A percentile compares a stretch with the other conserved stretches of the same genome.
These are phyloP conservation scores for Handroanthus guayacan DNA, from an alignment of 257 asterid species.

Conservation along the genomic window DNA sequence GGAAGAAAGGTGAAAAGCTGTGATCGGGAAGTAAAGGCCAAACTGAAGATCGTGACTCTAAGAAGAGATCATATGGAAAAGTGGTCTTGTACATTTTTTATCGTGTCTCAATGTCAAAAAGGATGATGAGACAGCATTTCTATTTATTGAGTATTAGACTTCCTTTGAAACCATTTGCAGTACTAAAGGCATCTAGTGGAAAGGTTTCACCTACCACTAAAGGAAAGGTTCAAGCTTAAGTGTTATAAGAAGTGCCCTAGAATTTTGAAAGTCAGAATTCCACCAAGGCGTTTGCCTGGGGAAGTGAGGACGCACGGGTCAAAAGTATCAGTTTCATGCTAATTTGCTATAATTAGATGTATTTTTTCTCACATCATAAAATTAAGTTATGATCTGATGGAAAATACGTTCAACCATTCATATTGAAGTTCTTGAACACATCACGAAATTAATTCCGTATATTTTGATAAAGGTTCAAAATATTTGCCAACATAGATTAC, in stretches of 20 bases:
- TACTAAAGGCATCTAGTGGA: background rate
- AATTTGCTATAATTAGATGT: background rate
- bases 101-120: constrained; percentile 1
- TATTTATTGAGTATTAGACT: background rate
- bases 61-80: background rate
- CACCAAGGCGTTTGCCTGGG: constrained; percentile 18
- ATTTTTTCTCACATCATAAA: constrained; percentile 5
- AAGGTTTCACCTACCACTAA: background rate
- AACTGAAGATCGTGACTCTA: background rate
- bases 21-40: constrained; percentile 16
- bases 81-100: background rate
- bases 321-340: constrained; percentile 9
- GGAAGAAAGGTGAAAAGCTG: background rate
- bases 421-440: background rate
- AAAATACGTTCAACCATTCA: background rate
- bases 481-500: background rate
- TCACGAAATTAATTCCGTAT: background rate
- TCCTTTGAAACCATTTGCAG: constrained; percentile 5
- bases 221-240: constrained; percentile 15
- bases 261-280: constrained; percentile 10
- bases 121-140: background rate
- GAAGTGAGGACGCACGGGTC: background rate
- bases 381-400: background rate
- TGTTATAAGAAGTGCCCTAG: background rate
- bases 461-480: background rate